phyloP scores from a whole-genome alignment of 805 yeast species.

The Metschnikowia santaceciliae region DNA sequence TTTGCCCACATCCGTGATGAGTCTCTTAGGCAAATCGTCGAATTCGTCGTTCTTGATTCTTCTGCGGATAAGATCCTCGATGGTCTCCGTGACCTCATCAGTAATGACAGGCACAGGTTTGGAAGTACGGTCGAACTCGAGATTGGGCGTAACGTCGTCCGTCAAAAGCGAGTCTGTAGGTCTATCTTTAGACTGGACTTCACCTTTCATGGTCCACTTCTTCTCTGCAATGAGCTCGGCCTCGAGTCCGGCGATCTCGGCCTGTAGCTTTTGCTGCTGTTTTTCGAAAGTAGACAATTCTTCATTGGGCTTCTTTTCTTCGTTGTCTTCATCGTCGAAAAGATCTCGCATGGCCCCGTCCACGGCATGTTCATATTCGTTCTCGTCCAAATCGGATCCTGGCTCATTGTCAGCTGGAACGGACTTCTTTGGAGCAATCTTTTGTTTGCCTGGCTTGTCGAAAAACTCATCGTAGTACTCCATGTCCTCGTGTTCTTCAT shows the following conservation, averaged over 20 bases:
- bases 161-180: slow-evolving; percentile 80
- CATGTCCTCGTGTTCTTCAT: slow-evolving; percentile 38
- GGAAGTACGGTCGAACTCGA: slow-evolving; percentile 89
- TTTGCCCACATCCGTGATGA: slow-evolving; percentile 61
- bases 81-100: slow-evolving; percentile 74
- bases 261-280: slow-evolving; percentile 72
- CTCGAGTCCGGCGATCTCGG: slow-evolving; percentile 76
- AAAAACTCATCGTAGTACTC: slow-evolving; percentile 67
- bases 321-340: slow-evolving; percentile 40
- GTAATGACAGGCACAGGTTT: slow-evolving; percentile 97
- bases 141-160: slow-evolving; percentile 49
- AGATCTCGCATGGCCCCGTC: slow-evolving; percentile 61
- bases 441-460: slow-evolving; percentile 38
- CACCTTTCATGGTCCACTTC: slow-evolving; percentile 94
- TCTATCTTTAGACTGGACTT: slow-evolving; percentile 74
- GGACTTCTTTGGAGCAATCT: slow-evolving; percentile 25
- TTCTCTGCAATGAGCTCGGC: slow-evolving; percentile 86
- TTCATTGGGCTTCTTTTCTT: slow-evolving; percentile 19
- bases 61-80: slow-evolving; percentile 85
- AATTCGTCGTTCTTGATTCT: slow-evolving; percentile 73
- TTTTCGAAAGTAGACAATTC: slow-evolving; percentile 73
- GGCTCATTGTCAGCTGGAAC: slow-evolving; percentile 34
- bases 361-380: slow-evolving; percentile 59
- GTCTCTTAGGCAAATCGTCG: slow-evolving; percentile 78
- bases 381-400: slow-evolving; percentile 44